phyloP scores from a whole-genome alignment of 306 rosid genomes.

The Gynostemma pentaphyllum region DNA sequence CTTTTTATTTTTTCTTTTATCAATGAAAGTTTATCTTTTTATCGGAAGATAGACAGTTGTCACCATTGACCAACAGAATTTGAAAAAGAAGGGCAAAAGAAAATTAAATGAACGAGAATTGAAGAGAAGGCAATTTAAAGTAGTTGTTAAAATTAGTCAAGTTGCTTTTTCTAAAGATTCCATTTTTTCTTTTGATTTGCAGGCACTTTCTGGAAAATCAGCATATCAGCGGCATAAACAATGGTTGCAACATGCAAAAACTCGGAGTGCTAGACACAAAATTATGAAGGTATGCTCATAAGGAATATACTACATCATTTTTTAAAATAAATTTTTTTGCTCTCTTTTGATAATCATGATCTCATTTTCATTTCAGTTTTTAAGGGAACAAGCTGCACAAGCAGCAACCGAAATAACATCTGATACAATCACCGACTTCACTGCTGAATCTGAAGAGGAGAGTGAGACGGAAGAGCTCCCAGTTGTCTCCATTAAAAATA shows the following conservation, averaged over 20 bases:
- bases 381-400: slow-evolving; percentile 89
- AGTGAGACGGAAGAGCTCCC: slow-evolving; percentile 54
- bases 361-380: slow-evolving; percentile 50
- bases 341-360: slow-evolving; percentile 13
- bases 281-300: slow-evolving; percentile 70
- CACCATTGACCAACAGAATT: neutral
- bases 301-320: neutral
- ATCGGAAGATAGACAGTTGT: neutral
- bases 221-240: slow-evolving; percentile 96
- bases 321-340: neutral
- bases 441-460: slow-evolving; percentile 62
- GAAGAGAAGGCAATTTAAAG: neutral
- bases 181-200: slow-evolving; percentile 17
- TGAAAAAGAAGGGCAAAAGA: neutral
- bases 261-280: slow-evolving; percentile 97
- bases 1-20: no score
- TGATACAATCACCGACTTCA: slow-evolving; percentile 60
- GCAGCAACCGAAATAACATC: slow-evolving; percentile 86
- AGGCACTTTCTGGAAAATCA: slow-evolving; percentile 96
- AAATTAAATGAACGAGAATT: neutral
- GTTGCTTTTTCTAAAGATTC: slow-evolving; percentile 13
- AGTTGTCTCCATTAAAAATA: slow-evolving; percentile 34
- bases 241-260: slow-evolving; percentile 98
- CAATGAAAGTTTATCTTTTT: no score
- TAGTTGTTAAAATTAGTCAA: neutral